Conservation (phyloP, 2,329 filamentous ascomycete genomes). For the Orbilia blumenaviensis region DNA sequence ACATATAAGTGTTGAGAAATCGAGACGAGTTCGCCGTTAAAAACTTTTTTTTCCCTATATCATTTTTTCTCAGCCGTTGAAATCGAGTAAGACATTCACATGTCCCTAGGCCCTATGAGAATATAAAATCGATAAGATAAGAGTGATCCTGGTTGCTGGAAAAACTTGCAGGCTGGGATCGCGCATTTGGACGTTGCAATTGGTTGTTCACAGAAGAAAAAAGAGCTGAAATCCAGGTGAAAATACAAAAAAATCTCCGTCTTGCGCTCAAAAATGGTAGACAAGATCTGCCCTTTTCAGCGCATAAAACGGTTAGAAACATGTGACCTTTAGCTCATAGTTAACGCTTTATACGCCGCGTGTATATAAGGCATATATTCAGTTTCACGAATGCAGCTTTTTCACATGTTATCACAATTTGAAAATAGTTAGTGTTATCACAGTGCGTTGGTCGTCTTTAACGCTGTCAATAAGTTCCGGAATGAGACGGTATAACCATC, state of each 20-base stretch:
- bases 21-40: conserved; percentile 20
- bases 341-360: not conserved
- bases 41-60: not conserved
- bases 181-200: not conserved
- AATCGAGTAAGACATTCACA: conserved; percentile 26
- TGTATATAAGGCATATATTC: not conserved
- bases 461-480: not conserved
- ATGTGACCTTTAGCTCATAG: not conserved
- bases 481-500: not conserved
- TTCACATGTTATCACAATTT: not conserved
- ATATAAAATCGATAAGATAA: not conserved
- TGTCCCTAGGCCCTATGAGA: not conserved
- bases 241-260: not conserved
- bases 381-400: not conserved
- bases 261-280: not conserved
- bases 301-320: not conserved
- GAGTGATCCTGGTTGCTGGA: not conserved
- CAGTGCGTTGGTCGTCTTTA: not conserved
- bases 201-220: not conserved
- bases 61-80: not conserved
- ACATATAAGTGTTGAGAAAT: conserved; percentile 22
- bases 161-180: not conserved
- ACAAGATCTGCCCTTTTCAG: not conserved
- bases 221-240: not conserved
- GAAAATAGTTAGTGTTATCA: conserved; percentile 4